Conservation (phyloP, 129 eudicot species). For the Cynara cardunculus region DNA sequence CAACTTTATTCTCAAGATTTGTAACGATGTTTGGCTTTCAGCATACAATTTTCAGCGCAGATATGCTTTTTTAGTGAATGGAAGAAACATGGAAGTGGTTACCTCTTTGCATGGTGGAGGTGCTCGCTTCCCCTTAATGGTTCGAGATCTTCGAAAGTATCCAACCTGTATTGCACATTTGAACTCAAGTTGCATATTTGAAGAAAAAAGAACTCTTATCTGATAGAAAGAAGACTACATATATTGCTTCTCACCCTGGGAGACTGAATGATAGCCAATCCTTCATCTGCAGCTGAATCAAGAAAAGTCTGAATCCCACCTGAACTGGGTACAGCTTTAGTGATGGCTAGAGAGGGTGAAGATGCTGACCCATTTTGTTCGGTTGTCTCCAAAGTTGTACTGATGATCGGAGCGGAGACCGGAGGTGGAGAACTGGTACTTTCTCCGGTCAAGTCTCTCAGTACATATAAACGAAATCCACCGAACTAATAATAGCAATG, state of each 20-base stretch:
- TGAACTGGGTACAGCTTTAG: conserved; percentile 46
- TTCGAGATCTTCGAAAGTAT: conserved; percentile 66
- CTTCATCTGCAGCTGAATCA: conserved; percentile 75
- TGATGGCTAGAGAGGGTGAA: conserved; percentile 68
- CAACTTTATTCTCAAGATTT: neutral
- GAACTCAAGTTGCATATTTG: conserved; percentile 9
- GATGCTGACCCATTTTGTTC: conserved; percentile 57
- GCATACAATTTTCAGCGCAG: neutral
- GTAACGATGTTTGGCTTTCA: neutral
- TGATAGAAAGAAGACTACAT: neutral
- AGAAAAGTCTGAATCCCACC: conserved; percentile 37
- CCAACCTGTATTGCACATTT: conserved; percentile 60
- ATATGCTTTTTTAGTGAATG: neutral
- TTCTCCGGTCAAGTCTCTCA: conserved; percentile 48
- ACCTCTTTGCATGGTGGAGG: conserved; percentile 97
- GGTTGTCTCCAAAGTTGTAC: conserved; percentile 36
- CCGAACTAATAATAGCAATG: conserved; percentile 49
- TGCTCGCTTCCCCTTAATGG: conserved; percentile 68
- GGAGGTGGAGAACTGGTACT: conserved; percentile 45
- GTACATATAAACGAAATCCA: conserved; percentile 70
- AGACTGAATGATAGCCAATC: conserved; percentile 63
- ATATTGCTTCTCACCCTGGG: conserved; percentile 57
- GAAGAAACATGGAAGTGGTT: neutral
- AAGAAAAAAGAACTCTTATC: neutral
- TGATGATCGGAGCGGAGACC: conserved; percentile 42